A percentile compares a stretch with the other conserved stretches of the same genome.
phyloP scores from a whole-genome alignment of 1,284 basidiomycete genomes.

The Athelia sp. region DNA sequence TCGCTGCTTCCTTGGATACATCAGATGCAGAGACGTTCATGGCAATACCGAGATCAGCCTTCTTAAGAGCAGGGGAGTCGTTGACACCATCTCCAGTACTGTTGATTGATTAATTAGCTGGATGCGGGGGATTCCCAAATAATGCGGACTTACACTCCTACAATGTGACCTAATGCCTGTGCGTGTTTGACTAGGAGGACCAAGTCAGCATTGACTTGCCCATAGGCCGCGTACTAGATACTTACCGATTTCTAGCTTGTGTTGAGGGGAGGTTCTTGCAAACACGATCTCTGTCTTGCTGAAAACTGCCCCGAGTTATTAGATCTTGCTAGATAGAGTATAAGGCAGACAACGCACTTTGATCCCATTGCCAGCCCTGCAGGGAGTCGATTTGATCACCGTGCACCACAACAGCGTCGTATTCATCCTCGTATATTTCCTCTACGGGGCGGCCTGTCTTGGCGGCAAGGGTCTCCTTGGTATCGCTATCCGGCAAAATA shows the following conservation, averaged over 20 bases:
- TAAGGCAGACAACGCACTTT: slow-evolving; percentile 36
- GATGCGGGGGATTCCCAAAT: slow-evolving; percentile 3
- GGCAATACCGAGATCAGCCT: slow-evolving; percentile 69
- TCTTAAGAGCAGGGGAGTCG: slow-evolving; percentile 66
- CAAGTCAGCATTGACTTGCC: not conserved
- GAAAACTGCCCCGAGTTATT: slow-evolving; percentile 39
- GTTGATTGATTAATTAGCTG: slow-evolving; percentile 18
- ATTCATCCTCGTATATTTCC: slow-evolving; percentile 64
- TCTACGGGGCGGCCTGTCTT: slow-evolving; percentile 51
- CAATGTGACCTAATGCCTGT: slow-evolving; percentile 65
- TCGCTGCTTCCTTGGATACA: slow-evolving; percentile 69
- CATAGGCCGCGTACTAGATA: slow-evolving; percentile 4
- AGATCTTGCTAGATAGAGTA: slow-evolving; percentile 3
- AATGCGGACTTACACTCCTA: slow-evolving; percentile 54
- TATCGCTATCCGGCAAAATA: slow-evolving; percentile 50
- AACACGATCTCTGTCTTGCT: slow-evolving; percentile 67
- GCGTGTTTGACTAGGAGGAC: slow-evolving; percentile 52
- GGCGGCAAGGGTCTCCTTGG: slow-evolving; percentile 50
- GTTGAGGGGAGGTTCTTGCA: slow-evolving; percentile 65
- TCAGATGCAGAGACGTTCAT: slow-evolving; percentile 74
- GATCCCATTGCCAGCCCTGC: slow-evolving; percentile 68
- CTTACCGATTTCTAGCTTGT: slow-evolving; percentile 66
- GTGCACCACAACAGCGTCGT: slow-evolving; percentile 59
- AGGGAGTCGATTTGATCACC: slow-evolving; percentile 59
- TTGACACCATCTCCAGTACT: slow-evolving; percentile 65